Conservation (phyloP, 352 stramenopile genomes). For the Phytopythium sindhum region DNA sequence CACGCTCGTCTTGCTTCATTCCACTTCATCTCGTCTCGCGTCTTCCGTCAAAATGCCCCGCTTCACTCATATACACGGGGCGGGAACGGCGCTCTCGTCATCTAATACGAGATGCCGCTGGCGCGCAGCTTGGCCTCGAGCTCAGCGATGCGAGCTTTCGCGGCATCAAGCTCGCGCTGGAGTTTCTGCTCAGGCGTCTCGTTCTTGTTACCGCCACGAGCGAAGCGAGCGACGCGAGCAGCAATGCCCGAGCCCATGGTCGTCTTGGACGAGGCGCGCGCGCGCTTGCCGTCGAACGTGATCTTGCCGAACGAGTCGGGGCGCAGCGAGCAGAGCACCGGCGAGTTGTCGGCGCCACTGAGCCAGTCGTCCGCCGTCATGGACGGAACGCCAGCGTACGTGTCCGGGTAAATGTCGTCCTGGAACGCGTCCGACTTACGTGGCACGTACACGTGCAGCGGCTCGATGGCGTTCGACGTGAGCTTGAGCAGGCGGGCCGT, state of each 20-base stretch:
- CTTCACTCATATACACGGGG: constrained; percentile 1
- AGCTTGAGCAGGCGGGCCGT: constrained; percentile 95
- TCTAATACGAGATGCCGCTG: constrained; percentile 82
- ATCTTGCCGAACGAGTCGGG: constrained; percentile 86
- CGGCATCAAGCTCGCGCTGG: constrained; percentile 71
- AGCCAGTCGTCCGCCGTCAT: constrained; percentile 97
- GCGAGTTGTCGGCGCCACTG: constrained; percentile 91
- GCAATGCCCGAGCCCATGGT: constrained; percentile 36
- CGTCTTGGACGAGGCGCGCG: constrained; percentile 43
- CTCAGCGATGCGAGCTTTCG: constrained; percentile 81
- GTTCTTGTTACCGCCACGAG: constrained; percentile 28
- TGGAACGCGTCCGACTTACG: constrained; percentile 99
- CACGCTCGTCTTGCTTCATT: neutral
- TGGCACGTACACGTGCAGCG: constrained; percentile 95
- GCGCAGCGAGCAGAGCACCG: constrained; percentile 92
- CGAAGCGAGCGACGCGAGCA: constrained; percentile 43
- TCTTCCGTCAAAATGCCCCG: neutral
- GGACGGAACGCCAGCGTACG: constrained; percentile 91
- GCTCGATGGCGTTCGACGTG: constrained; percentile 95
- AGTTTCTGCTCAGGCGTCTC: constrained; percentile 56
- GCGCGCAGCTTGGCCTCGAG: constrained; percentile 78
- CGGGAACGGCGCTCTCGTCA: neutral
- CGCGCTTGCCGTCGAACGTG: constrained; percentile 81
- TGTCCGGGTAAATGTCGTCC: constrained; percentile 99
- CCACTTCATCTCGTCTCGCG: constrained; percentile 1